A percentile compares a stretch with the other conserved stretches of the same genome.
These are phyloP conservation scores for Neonectria neomacrospora DNA, from an alignment of 2,329 filamentous ascomycete species.

Conservation along the genomic window DNA sequence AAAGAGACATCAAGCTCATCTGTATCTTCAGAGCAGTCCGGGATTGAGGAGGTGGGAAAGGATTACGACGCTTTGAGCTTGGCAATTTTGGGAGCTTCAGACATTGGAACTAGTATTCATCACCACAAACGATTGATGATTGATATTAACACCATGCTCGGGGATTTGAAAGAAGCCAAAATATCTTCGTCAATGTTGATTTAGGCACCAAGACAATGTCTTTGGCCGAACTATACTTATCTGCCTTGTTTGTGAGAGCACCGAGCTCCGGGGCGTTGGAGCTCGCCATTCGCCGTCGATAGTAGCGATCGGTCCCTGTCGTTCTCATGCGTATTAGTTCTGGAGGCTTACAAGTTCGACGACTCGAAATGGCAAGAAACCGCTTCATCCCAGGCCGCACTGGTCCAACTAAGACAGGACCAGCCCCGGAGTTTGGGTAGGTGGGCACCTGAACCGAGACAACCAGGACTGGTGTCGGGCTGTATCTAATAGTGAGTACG, in stretches of 20 bases:
- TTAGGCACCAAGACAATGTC: too few species aligned
- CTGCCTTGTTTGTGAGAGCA: background rate
- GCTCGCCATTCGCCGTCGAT: constrained; percentile 18
- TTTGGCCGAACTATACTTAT: background rate
- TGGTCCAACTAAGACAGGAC: constrained; percentile 5
- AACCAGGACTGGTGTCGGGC: background rate
- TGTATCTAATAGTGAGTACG: too few species aligned
- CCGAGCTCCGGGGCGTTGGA: background rate
- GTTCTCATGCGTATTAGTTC: background rate
- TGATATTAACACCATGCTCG: too few species aligned
- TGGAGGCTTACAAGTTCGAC: constrained; percentile 16
- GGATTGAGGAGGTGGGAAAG: background rate
- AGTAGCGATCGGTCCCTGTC: constrained; percentile 28
- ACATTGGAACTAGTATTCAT: too few species aligned
- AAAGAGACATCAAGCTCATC: background rate
- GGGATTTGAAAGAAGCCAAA: too few species aligned
- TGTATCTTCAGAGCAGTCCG: background rate
- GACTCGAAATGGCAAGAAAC: constrained; percentile 4
- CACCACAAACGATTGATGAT: too few species aligned
- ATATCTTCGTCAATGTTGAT: too few species aligned
- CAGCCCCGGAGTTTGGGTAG: constrained; percentile 10
- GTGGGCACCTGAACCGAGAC: constrained; percentile 1
- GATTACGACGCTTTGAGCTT: background rate
- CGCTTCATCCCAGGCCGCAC: background rate
- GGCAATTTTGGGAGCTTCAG: too few species aligned